Percentiles rank a stretch among this genome's conserved stretches.
Conservation (phyloP, 2,329 filamentous ascomycete species). For the Calonectria pseudoturangicola region DNA sequence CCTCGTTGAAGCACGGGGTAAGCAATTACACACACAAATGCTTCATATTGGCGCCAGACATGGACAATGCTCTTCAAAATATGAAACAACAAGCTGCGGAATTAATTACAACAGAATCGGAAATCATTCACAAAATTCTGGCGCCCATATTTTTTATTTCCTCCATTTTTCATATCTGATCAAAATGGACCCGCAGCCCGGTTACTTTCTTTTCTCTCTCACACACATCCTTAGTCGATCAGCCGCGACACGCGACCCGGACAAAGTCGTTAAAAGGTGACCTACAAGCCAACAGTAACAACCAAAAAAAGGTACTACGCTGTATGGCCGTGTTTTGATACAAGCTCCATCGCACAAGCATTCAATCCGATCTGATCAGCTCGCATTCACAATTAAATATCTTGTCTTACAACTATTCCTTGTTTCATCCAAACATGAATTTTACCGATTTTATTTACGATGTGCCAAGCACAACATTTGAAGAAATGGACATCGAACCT, state of each 20-base stretch:
- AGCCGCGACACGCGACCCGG: background rate
- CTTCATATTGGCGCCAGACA: no score
- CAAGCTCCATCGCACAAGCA: background rate
- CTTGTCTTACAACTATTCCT: background rate
- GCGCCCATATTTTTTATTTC: no score
- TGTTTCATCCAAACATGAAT: background rate
- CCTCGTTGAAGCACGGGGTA: no score
- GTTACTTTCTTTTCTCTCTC: background rate
- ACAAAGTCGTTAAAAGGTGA: conserved; percentile 10
- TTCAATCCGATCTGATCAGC: background rate
- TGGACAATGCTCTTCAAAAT: no score
- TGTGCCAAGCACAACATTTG: background rate
- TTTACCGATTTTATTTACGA: background rate
- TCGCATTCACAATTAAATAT: background rate
- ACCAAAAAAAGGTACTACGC: background rate
- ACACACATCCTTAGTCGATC: background rate
- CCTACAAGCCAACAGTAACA: background rate
- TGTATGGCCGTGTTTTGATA: background rate
- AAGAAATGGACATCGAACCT: background rate
- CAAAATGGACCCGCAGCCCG: no score
- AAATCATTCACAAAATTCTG: no score
- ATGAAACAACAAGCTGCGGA: no score
- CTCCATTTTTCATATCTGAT: no score
- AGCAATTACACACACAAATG: no score
- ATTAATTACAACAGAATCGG: no score